phyloP scores from a whole-genome alignment of 2,329 filamentous ascomycete species.

The Botrytis tulipae region DNA sequence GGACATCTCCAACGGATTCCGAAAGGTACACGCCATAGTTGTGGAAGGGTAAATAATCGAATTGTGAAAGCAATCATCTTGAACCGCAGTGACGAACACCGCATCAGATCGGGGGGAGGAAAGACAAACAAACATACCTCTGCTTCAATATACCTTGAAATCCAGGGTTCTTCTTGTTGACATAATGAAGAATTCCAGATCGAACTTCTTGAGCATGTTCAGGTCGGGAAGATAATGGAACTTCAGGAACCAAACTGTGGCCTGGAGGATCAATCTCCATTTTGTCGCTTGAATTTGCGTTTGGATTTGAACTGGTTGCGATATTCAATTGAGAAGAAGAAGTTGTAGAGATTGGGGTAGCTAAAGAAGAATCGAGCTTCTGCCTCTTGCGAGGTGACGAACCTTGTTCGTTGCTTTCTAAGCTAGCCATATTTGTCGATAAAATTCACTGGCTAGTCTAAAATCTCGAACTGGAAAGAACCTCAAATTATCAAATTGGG shows the following conservation, averaged over 20 bases:
- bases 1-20: not conserved
- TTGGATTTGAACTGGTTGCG: not conserved
- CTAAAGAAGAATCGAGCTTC: slow-evolving; percentile 24
- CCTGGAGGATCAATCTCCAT: slow-evolving; percentile 22
- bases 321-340: not conserved
- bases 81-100: not conserved
- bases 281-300: slow-evolving; percentile 10
- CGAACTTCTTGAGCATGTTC: slow-evolving; percentile 30
- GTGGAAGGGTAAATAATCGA: not conserved
- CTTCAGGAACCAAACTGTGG: slow-evolving; percentile 13
- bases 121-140: slow-evolving; percentile 44
- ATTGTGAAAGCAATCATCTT: not conserved
- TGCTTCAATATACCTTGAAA: slow-evolving; percentile 68
- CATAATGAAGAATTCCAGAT: slow-evolving; percentile 64
- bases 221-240: slow-evolving; percentile 23
- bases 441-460: not conserved
- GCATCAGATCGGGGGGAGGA: not conserved
- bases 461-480: not conserved
- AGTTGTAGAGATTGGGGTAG: slow-evolving; percentile 13
- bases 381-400: slow-evolving; percentile 29
- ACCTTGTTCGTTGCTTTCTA: slow-evolving; percentile 13
- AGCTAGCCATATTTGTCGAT: slow-evolving; percentile 29
- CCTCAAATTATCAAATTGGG: not conserved
- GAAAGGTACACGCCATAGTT: not conserved
- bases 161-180: slow-evolving; percentile 54